phyloP scores from a whole-genome alignment of 345 rosid genomes.

The Ceriops zippeliana region DNA sequence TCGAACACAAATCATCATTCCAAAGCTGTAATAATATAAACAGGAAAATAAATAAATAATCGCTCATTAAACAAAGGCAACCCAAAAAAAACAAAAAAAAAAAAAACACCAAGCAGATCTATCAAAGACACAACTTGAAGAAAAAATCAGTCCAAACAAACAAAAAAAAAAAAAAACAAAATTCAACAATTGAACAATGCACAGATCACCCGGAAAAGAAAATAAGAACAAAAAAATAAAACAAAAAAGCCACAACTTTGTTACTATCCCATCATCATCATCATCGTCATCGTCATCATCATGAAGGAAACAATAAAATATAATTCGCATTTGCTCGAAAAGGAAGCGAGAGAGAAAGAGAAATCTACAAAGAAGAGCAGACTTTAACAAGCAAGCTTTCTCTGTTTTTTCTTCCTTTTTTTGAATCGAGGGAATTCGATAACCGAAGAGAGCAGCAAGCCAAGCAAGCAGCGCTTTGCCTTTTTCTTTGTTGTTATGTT shows the following conservation, averaged over 20 bases:
- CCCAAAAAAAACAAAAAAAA: too few species aligned
- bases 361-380: not conserved
- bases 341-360: not conserved
- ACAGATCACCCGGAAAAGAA: constrained; percentile 34
- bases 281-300: too few species aligned
- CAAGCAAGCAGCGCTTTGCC: too few species aligned
- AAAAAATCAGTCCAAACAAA: not conserved
- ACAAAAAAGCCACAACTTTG: not conserved
- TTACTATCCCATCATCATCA: not conserved
- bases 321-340: constrained; percentile 28
- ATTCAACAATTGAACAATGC: constrained; percentile 21
- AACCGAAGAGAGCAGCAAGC: too few species aligned
- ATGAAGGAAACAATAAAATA: too few species aligned
- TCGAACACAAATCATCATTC: constrained; percentile 32
- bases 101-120: constrained; percentile 46
- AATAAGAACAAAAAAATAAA: not conserved
- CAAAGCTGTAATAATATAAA: constrained; percentile 27
- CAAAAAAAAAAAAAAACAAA: constrained; percentile 3
- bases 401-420: too few species aligned
- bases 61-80: constrained; percentile 18
- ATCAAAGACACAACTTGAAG: constrained; percentile 19
- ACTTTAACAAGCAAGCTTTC: too few species aligned
- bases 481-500: too few species aligned
- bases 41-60: constrained; percentile 20
- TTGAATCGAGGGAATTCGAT: too few species aligned